Conservation (phyloP, 139 green algal genomes). For the Limnomonas spitsbergensis region DNA sequence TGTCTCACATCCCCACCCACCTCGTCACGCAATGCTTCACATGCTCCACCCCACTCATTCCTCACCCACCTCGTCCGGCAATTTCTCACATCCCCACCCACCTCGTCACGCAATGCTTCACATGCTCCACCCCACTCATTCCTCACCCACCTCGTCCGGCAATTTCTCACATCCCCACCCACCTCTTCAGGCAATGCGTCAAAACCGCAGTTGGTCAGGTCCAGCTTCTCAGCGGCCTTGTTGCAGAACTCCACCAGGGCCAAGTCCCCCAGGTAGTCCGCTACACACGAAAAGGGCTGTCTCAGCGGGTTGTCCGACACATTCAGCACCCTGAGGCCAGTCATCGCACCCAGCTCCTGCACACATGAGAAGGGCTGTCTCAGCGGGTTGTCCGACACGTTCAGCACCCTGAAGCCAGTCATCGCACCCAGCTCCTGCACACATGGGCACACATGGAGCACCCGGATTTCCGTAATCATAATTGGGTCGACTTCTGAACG, state of each 20-base stretch:
- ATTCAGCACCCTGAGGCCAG: background rate
- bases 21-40: too few relatives aligned
- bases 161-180: too few relatives aligned
- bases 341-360: background rate
- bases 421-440: background rate
- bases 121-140: too few relatives aligned
- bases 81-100: too few relatives aligned
- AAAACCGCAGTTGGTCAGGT: slow-evolving; percentile 37
- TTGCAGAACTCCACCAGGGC: slow-evolving; percentile 17
- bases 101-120: too few relatives aligned
- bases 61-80: too few relatives aligned
- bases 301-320: background rate
- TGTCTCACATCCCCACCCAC: too few relatives aligned
- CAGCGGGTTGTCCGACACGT: background rate
- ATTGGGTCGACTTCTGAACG: too few relatives aligned
- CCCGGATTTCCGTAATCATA: too few relatives aligned
- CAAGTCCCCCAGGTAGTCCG: slow-evolving; percentile 30
- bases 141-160: too few relatives aligned
- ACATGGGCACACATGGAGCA: too few relatives aligned
- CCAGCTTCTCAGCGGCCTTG: slow-evolving; percentile 27
- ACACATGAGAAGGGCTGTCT: background rate
- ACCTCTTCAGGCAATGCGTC: slow-evolving; percentile 30
- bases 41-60: too few relatives aligned
- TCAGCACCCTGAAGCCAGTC: background rate
- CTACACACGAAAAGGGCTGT: background rate